Percentiles rank a stretch among this genome's conserved stretches.
Conservation (phyloP, 495 filamentous ascomycete genomes). For the Pyronema domesticum region DNA sequence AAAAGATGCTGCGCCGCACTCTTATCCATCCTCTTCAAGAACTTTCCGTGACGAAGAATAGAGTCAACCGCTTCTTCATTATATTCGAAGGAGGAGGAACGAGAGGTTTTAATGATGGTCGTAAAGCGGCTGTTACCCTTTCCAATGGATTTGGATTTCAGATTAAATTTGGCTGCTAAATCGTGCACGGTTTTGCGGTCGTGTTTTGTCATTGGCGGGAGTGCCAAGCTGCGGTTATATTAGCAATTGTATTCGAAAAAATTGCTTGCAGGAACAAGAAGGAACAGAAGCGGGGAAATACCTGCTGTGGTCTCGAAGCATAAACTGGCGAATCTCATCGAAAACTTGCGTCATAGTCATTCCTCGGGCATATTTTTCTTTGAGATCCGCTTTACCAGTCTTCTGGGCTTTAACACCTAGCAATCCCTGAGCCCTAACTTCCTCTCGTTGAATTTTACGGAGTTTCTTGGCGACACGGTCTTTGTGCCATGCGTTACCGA, state of each 20-base stretch:
- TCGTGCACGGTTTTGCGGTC: slow-evolving; percentile 62
- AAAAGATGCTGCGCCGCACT: neutral
- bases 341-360: slow-evolving; percentile 56
- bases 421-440: slow-evolving; percentile 58
- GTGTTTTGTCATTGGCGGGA: slow-evolving; percentile 71
- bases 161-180: slow-evolving; percentile 45
- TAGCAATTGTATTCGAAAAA: neutral
- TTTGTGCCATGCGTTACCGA: slow-evolving; percentile 48
- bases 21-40: slow-evolving; percentile 28
- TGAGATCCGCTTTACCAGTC: slow-evolving; percentile 43
- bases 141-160: slow-evolving; percentile 78
- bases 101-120: slow-evolving; percentile 53
- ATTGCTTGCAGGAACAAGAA: neutral
- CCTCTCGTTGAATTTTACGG: slow-evolving; percentile 61
- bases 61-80: slow-evolving; percentile 25
- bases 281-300: slow-evolving; percentile 26
- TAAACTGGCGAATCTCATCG: slow-evolving; percentile 51
- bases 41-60: slow-evolving; percentile 28
- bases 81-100: slow-evolving; percentile 29
- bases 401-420: slow-evolving; percentile 40
- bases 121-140: slow-evolving; percentile 54
- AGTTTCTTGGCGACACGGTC: slow-evolving; percentile 68
- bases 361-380: slow-evolving; percentile 52
- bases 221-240: slow-evolving; percentile 37
- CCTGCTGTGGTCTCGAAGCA: slow-evolving; percentile 45